Conservation (phyloP, 163 green algal species). For the Chloroidium sp. region DNA sequence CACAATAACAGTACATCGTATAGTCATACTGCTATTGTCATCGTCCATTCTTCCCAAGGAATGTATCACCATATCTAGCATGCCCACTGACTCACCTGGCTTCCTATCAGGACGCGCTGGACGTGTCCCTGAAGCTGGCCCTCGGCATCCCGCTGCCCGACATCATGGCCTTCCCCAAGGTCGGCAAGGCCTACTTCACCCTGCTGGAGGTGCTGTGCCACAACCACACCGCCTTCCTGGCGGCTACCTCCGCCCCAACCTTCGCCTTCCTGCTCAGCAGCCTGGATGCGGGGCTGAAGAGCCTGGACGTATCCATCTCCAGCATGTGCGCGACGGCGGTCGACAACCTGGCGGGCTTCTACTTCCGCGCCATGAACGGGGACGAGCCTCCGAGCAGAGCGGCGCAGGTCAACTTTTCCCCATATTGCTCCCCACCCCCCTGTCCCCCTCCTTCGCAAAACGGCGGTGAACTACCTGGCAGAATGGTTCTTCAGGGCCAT, state of each 20-base stretch:
- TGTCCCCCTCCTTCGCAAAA: no score
- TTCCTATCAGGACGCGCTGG: conserved; percentile 69
- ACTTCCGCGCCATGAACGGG: conserved; percentile 66
- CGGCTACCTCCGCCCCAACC: conserved; percentile 57
- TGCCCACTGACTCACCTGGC: no score
- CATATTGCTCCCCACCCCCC: no score
- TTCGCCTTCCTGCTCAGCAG: conserved; percentile 76
- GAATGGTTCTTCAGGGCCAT: no score
- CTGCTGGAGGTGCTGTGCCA: conserved; percentile 69
- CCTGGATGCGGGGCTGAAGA: conserved; percentile 86
- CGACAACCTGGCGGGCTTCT: conserved; percentile 89
- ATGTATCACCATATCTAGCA: no score
- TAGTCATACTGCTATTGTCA: no score
- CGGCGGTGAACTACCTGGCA: no score
- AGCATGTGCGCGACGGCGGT: conserved; percentile 77
- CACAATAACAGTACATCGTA: no score
- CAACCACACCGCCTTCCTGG: conserved; percentile 67
- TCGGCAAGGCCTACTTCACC: conserved; percentile 82
- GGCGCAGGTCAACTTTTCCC: conserved; percentile 11
- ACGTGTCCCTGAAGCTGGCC: conserved; percentile 78
- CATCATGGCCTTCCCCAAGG: conserved; percentile 83
- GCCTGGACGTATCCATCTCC: conserved; percentile 71
- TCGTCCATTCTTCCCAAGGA: no score
- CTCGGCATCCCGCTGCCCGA: conserved; percentile 67
- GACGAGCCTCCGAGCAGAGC: conserved; percentile 25